phyloP scores from a whole-genome alignment of 2,329 filamentous ascomycete genomes.

The Colletotrichum scovillei region DNA sequence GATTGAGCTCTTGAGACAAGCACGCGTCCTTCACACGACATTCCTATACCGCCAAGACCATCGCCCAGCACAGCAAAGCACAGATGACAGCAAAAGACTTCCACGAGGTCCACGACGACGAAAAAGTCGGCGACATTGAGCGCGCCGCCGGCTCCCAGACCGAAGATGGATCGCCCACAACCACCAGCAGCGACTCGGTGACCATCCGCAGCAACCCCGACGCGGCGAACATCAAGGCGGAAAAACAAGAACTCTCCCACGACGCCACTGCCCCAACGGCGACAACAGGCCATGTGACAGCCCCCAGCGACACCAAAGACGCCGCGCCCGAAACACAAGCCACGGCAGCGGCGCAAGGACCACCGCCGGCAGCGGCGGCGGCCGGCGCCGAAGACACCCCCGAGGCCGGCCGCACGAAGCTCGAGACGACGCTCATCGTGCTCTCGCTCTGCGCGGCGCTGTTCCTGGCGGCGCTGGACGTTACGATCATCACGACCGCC shows the following conservation, averaged over 20 bases:
- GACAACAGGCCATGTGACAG: neutral
- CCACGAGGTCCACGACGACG: constrained; percentile 26
- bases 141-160: constrained; percentile 20
- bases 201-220: constrained; percentile 10
- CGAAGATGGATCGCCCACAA: constrained; percentile 7
- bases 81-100: constrained; percentile 20
- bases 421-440: constrained; percentile 45
- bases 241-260: neutral
- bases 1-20: neutral
- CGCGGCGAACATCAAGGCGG: constrained; percentile 6
- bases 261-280: neutral
- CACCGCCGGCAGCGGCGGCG: neutral
- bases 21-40: neutral
- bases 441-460: constrained; percentile 41
- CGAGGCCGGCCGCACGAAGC: constrained; percentile 49
- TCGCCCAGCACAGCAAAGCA: neutral
- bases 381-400: constrained; percentile 36
- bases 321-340: neutral
- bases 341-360: neutral
- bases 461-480: constrained; percentile 60
- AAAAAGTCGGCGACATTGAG: constrained; percentile 29
- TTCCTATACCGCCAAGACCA: neutral
- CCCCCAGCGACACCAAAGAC: neutral
- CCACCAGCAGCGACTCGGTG: constrained; percentile 23
- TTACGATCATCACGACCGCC: constrained; percentile 71